A percentile compares a stretch with the other conserved stretches of the same genome.
Evolutionary conservation across 257 asterid genomes (phyloP).

Genomic region (Scutellaria barbata): DNA sequence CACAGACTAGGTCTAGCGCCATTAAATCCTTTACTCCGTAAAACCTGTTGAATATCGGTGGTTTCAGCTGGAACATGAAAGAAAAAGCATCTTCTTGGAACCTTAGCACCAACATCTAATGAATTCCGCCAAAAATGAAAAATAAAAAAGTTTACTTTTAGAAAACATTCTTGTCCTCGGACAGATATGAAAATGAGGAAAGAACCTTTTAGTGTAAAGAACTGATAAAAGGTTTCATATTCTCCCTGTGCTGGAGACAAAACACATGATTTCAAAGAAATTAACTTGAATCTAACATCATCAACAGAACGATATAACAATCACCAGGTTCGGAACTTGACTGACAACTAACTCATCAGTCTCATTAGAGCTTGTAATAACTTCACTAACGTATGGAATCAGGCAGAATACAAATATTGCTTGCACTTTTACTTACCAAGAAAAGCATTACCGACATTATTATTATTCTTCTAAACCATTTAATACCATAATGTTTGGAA

Average conservation of each 20-base stretch:
- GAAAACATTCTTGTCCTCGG: not conserved
- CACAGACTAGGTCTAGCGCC: slow-evolving; percentile 83
- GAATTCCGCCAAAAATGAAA: not conserved
- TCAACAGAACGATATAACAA: too few species aligned
- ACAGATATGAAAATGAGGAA: slow-evolving; percentile 18
- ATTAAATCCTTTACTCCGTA: slow-evolving; percentile 65
- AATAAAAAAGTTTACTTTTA: too few species aligned
- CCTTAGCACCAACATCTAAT: slow-evolving; percentile 74
- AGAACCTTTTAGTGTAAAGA: not conserved
- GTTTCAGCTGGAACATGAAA: slow-evolving; percentile 67
- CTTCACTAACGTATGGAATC: too few species aligned
- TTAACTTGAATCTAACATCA: too few species aligned
- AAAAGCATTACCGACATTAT: not conserved
- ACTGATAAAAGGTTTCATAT: too few species aligned
- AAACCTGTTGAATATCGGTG: slow-evolving; percentile 55
- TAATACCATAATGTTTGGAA: not conserved
- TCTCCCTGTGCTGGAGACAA: too few species aligned
- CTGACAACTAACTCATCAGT: too few species aligned
- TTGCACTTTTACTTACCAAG: not conserved
- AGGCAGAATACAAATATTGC: not conserved
- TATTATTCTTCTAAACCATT: not conserved
- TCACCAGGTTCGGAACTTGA: too few species aligned
- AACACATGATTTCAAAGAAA: too few species aligned
- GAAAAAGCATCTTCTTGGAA: slow-evolving; percentile 72
- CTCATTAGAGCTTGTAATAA: too few species aligned